Base-by-base conservation (phyloP, 257 asterid species). In the Solanum gandarillasii region DNA sequence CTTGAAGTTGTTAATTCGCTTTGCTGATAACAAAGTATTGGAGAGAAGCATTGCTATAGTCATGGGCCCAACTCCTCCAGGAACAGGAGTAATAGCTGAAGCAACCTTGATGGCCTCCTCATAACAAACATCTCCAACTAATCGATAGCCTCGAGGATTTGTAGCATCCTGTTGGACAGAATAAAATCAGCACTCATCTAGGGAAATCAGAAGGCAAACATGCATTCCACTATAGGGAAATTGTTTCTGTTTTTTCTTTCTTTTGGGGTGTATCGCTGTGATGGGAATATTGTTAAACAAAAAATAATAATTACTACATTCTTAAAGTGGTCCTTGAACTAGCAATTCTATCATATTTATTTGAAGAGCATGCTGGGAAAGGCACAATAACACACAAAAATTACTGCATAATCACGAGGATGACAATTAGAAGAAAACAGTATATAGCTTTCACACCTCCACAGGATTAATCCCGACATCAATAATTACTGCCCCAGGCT, bases 11-110 rank as follows among this genome's bases (percentile, higher is more conserved):
- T 94, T 85, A 83, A 91, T 92, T 88, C 98, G 92, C 87, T 95
- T 95, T 32, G 99, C 95, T 13, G 99, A 98, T 39, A 90, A 34
- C n/a, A 97, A 95, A 21, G 99, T 97, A 89, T 97, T 97, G 3
- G 95, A 92, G n/a, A 97, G 94, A 88, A 97, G 98, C 99, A 97
- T 97, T 27, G 99, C 99, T 60, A 97, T 95, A 68, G 99, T 97
- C 99, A 97, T 95, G 5, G 99, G 99, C 84, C 99, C 99, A 68
- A 97, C 99, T 21, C 98, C 99, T 20, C 98, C 98, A 7, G 99
- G 99, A 86, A 95, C 99, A 36, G 99, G 99, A 35, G 98, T 95
- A 71, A 97, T 92, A 36, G 99, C 99, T 11, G 99, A 97, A 81
- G 99, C 99, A 68, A 93, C 89, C 93, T 93, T 93, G 93, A 93